Percentiles rank a stretch among this genome's conserved stretches.
These are phyloP conservation scores for Teratosphaeria zuluensis DNA, from an alignment of 2,329 filamentous ascomycete species.

Conservation along the genomic window DNA sequence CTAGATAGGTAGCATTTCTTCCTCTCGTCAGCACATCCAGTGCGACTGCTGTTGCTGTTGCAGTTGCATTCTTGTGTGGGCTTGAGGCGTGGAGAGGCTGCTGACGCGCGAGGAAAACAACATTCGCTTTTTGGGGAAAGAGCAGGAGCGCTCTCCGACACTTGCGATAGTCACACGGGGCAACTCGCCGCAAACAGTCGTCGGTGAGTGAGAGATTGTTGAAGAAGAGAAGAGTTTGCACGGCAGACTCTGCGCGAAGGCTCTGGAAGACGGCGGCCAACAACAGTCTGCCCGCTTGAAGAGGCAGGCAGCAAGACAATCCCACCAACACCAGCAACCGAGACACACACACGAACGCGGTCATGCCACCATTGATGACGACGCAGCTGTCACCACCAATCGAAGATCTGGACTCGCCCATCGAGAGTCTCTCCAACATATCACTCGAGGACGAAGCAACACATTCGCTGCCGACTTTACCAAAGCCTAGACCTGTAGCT, in stretches of 20 bases:
- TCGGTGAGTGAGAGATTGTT: too few species aligned
- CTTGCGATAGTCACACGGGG: not conserved
- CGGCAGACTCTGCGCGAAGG: too few species aligned
- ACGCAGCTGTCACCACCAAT: not conserved
- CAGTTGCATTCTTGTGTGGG: not conserved
- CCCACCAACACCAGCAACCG: not conserved
- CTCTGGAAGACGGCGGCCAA: not conserved
- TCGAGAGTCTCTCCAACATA: slow-evolving; percentile 1
- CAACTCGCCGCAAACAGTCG: not conserved
- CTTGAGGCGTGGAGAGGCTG: not conserved
- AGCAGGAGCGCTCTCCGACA: not conserved
- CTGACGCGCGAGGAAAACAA: not conserved
- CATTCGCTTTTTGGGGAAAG: not conserved
- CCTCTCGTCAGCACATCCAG: too few species aligned
- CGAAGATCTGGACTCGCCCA: slow-evolving; percentile 3
- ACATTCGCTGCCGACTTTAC: not conserved
- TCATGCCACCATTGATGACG: not conserved
- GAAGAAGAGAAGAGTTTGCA: too few species aligned
- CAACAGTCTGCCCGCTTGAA: not conserved
- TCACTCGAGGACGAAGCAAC: not conserved
- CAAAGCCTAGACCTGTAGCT: not conserved
- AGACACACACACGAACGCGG: not conserved
- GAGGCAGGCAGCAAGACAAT: not conserved
- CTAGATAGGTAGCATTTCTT: not conserved
- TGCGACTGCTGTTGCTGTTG: not conserved